Percentiles rank a stretch among this genome's conserved stretches.
phyloP scores from a whole-genome alignment of 2,329 filamentous ascomycete genomes.

The Fusarium algeriense region DNA sequence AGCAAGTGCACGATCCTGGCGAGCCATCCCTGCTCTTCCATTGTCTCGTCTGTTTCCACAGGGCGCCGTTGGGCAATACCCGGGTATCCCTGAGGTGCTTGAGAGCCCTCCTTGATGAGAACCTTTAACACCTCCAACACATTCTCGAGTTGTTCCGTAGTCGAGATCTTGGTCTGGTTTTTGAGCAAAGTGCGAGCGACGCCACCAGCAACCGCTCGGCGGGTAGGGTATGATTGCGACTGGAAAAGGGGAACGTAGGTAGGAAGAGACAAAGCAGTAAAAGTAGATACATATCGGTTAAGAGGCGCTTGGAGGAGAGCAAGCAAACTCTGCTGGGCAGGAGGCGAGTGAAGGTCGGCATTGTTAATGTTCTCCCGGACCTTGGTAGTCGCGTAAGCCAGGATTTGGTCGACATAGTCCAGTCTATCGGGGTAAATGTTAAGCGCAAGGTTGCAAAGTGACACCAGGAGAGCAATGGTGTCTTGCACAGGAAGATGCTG shows the following conservation, averaged over 20 bases:
- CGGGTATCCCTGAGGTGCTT: conserved; percentile 85
- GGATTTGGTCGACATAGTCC: conserved; percentile 95
- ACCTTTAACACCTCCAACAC: conserved; percentile 91
- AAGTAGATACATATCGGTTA: conserved; percentile 90
- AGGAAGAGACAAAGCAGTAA: conserved; percentile 93
- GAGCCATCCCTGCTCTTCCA: conserved; percentile 98
- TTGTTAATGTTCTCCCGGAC: conserved; percentile 91
- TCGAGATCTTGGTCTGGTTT: conserved; percentile 83
- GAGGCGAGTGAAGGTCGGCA: conserved; percentile 90
- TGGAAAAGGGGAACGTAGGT: conserved; percentile 92
- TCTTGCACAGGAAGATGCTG: conserved; percentile 94
- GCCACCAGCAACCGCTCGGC: conserved; percentile 90
- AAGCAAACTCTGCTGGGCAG: conserved; percentile 89
- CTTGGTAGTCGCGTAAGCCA: conserved; percentile 89
- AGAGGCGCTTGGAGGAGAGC: conserved; percentile 91
- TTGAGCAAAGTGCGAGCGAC: conserved; percentile 85
- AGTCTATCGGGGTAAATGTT: conserved; percentile 95
- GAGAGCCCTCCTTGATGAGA: conserved; percentile 91
- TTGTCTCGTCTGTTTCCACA: conserved; percentile 92
- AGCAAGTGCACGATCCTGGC: conserved; percentile 92
- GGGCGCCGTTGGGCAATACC: conserved; percentile 81
- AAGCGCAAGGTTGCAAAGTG: conserved; percentile 89
- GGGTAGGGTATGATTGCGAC: conserved; percentile 91
- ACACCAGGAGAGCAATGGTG: conserved; percentile 93
- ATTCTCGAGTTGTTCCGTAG: conserved; percentile 83